Conservation (phyloP, 441 rosid genomes). For the Pelargonium cotyledonis region DNA sequence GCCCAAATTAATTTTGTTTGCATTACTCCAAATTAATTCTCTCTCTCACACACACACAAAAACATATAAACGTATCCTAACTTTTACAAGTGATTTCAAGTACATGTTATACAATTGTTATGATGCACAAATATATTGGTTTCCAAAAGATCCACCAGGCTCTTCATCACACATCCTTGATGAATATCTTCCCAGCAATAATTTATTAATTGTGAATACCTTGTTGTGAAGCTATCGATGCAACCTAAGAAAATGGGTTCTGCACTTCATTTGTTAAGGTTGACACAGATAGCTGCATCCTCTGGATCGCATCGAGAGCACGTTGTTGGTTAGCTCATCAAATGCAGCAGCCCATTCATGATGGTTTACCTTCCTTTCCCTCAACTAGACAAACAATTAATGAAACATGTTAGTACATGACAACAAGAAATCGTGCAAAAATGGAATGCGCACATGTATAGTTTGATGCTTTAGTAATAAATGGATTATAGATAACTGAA, state of each 20-base stretch:
- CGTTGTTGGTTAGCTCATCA: not conserved
- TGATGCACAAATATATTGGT: not conserved
- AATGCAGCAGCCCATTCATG: not conserved
- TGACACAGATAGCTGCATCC: not conserved
- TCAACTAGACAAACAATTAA: not conserved
- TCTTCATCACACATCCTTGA: not conserved
- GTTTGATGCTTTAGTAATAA: not conserved
- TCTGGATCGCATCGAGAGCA: not conserved
- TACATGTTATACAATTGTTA: not conserved
- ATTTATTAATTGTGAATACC: not conserved
- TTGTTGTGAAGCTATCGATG: not conserved
- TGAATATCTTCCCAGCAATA: not conserved
- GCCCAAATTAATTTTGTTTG: too few species aligned
- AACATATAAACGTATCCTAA: too few species aligned
- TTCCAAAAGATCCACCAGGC: not conserved
- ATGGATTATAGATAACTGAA: not conserved
- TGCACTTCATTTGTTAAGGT: not conserved
- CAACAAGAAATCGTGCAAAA: not conserved
- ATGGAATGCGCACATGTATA: not conserved
- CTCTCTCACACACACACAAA: too few species aligned
- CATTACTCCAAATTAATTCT: too few species aligned
- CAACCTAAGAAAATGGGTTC: not conserved
- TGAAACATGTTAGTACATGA: not conserved
- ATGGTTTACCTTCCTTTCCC: slow-evolving; percentile 1
- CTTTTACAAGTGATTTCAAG: not conserved